A percentile compares a stretch with the other conserved stretches of the same genome.
Evolutionary conservation across 768 basidiomycete species (phyloP).

Genomic region (Podaxis rugospora): DNA sequence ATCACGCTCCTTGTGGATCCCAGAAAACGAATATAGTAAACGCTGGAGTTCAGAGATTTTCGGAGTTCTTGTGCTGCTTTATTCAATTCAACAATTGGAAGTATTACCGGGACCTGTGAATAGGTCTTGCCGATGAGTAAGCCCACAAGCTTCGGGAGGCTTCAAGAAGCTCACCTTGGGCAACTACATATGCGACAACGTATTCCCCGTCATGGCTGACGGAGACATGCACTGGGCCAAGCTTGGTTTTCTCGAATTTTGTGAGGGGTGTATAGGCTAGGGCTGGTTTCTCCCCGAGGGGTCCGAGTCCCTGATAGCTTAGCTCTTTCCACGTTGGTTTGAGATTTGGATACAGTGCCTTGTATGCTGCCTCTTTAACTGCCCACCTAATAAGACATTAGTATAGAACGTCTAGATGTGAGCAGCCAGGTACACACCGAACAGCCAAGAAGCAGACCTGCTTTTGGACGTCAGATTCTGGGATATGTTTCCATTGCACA

Average conservation of each 20-base stretch:
- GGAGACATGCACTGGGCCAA: slow-evolving; percentile 55
- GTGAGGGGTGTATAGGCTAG: slow-evolving; percentile 39
- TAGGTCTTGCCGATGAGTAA: neutral
- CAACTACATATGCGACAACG: slow-evolving; percentile 62
- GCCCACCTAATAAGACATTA: slow-evolving; percentile 53
- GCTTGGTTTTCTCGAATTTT: slow-evolving; percentile 15
- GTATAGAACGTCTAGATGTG: neutral
- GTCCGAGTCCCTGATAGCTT: slow-evolving; percentile 35
- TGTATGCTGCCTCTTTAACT: slow-evolving; percentile 84
- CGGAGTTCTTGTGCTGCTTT: neutral
- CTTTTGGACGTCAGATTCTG: slow-evolving; percentile 16
- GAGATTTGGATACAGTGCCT: slow-evolving; percentile 65
- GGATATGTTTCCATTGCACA: slow-evolving; percentile 33
- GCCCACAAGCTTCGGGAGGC: neutral
- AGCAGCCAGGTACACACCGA: slow-evolving; percentile 42
- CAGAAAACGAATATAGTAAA: neutral
- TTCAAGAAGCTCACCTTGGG: slow-evolving; percentile 35
- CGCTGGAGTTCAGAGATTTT: neutral
- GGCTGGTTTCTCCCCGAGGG: slow-evolving; percentile 29
- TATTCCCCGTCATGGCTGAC: slow-evolving; percentile 84
- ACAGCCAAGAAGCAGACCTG: slow-evolving; percentile 60
- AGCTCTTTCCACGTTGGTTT: slow-evolving; percentile 75
- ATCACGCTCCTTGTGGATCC: neutral
- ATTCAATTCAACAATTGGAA: neutral
- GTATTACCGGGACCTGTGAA: neutral